phyloP scores from a whole-genome alignment of 192 early-diverging fungal species.

The Gigaspora rosea region DNA sequence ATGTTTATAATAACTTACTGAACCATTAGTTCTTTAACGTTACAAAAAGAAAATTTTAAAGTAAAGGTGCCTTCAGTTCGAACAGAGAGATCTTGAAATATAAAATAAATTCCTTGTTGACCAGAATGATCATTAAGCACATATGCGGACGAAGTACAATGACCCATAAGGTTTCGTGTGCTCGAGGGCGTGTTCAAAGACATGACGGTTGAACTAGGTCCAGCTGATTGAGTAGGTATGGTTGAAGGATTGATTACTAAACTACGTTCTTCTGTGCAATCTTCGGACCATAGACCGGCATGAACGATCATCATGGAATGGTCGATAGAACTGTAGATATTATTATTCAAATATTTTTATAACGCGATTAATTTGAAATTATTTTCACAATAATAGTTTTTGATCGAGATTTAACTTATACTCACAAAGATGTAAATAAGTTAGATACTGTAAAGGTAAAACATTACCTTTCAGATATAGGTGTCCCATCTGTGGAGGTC shows the following conservation, averaged over 20 bases:
- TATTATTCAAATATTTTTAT: too few relatives aligned
- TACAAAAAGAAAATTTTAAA: conserved; percentile 69
- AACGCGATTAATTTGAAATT: too few relatives aligned
- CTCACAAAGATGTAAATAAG: too few relatives aligned
- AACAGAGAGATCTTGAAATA: conserved; percentile 80
- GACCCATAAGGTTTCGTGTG: conserved; percentile 72
- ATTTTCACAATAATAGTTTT: too few relatives aligned
- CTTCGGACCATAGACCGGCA: conserved; percentile 36
- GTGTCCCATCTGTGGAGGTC: too few relatives aligned
- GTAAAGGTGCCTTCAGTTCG: conserved; percentile 73
- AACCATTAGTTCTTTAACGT: conserved; percentile 58
- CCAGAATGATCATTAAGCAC: conserved; percentile 66
- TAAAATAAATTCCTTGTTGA: conserved; percentile 71
- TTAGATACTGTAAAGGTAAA: too few relatives aligned
- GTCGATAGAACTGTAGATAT: conserved; percentile 5
- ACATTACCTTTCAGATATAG: too few relatives aligned
- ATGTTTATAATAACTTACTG: conserved; percentile 34
- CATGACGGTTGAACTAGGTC: conserved; percentile 18
- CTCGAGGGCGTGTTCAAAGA: conserved; percentile 33
- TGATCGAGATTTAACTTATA: too few relatives aligned
- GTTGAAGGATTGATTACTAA: conserved; percentile 43
- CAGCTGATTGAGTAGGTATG: conserved; percentile 28
- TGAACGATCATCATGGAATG: conserved; percentile 35
- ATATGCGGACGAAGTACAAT: conserved; percentile 65
- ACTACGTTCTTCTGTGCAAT: conserved; percentile 36